These are phyloP conservation scores for Debaryomyces psychrophilus DNA, from an alignment of 1,139 yeast genomes.

Conservation along the genomic window DNA sequence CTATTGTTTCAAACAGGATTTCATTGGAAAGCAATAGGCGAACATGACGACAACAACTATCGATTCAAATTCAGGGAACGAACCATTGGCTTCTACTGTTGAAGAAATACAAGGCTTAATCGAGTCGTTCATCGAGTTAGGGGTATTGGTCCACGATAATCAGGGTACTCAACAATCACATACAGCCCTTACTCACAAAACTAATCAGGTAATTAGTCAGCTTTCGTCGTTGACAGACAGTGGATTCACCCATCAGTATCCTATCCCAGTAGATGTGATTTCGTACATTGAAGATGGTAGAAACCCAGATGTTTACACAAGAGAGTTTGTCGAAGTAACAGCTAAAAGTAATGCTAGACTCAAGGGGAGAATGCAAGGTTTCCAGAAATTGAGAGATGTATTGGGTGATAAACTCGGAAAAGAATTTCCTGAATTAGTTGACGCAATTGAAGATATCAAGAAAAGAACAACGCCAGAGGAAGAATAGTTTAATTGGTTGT, in stretches of 20 bases:
- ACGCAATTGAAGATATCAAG: slow-evolving; percentile 40
- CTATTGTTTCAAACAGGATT: not conserved
- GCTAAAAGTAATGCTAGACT: slow-evolving; percentile 85
- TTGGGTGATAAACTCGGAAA: slow-evolving; percentile 68
- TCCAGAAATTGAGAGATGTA: slow-evolving; percentile 59
- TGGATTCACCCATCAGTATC: slow-evolving; percentile 39
- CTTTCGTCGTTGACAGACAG: slow-evolving; percentile 39
- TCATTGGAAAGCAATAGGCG: not conserved
- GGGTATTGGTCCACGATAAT: slow-evolving; percentile 90
- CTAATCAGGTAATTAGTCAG: slow-evolving; percentile 44
- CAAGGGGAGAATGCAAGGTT: slow-evolving; percentile 76
- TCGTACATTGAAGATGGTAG: slow-evolving; percentile 93
- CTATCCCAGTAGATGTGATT: slow-evolving; percentile 76
- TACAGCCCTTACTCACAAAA: slow-evolving; percentile 45
- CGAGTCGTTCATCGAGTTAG: slow-evolving; percentile 86
- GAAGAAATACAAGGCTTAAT: slow-evolving; percentile 69
- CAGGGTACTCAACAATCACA: slow-evolving; percentile 71
- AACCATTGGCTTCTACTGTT: slow-evolving; percentile 53
- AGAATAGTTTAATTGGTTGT: not conserved
- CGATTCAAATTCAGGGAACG: slow-evolving; percentile 30
- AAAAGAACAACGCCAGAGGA: slow-evolving; percentile 20
- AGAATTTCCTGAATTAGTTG: slow-evolving; percentile 76
- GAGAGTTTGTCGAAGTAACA: slow-evolving; percentile 93
- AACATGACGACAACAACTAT: slow-evolving; percentile 44
- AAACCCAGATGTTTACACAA: slow-evolving; percentile 93